Percentiles rank a stretch among this genome's conserved stretches.
Evolutionary conservation across 202 grass and related monocot species (phyloP).

Genomic region (Digitaria exilis): DNA sequence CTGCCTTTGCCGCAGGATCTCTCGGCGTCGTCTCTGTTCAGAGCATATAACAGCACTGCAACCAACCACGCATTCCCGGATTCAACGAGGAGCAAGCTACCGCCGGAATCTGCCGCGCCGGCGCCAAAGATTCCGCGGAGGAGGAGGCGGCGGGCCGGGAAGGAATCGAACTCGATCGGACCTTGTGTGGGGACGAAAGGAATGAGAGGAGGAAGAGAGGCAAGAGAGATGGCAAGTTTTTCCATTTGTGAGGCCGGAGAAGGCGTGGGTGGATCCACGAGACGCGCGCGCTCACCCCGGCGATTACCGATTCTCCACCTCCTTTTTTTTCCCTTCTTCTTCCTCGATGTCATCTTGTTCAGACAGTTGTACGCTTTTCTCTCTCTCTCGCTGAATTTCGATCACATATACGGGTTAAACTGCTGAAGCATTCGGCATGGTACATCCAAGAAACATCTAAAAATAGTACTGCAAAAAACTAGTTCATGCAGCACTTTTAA

Average conservation of each 20-base stretch:
- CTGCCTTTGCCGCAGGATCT: not conserved
- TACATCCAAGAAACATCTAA: too few species aligned
- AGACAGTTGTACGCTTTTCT: too few species aligned
- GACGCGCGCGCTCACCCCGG: not conserved
- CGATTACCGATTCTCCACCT: slow-evolving; percentile 2
- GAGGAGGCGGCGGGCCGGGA: too few species aligned
- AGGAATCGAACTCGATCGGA: not conserved
- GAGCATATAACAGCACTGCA: not conserved
- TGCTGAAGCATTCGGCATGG: too few species aligned
- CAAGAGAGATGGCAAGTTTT: not conserved
- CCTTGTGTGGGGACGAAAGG: not conserved
- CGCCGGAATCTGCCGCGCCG: not conserved
- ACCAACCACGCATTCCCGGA: slow-evolving; percentile 7
- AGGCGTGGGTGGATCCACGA: slow-evolving; percentile 18
- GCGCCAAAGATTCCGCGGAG: not conserved
- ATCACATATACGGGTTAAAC: too few species aligned
- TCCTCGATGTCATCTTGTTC: too few species aligned
- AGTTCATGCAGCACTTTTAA: too few species aligned
- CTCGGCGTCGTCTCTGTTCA: not conserved
- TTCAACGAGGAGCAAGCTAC: not conserved
- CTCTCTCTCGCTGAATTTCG: too few species aligned
- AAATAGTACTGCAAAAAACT: too few species aligned
- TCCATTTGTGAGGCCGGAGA: slow-evolving; percentile 10
- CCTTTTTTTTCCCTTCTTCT: too few species aligned
- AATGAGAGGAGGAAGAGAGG: not conserved